A percentile compares a stretch with the other conserved stretches of the same genome.
These are phyloP conservation scores for Rhizophagus sp. DNA, from an alignment of 192 early-diverging fungal genomes.

Conservation along the genomic window DNA sequence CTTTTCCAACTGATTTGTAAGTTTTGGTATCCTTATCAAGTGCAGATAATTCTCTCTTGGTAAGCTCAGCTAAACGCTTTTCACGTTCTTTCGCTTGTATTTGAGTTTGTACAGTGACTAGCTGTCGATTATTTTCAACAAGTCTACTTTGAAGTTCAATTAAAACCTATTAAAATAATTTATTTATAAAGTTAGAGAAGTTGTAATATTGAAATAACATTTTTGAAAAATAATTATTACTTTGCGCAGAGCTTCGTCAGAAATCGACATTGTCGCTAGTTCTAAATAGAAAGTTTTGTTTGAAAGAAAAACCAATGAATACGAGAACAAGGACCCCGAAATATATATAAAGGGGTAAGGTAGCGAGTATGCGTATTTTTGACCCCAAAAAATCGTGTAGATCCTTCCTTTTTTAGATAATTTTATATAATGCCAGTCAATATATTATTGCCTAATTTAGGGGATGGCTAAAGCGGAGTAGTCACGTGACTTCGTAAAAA, in stretches of 20 bases:
- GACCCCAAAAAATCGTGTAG: no score
- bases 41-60: constrained; percentile 63
- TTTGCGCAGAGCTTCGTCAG: neutral
- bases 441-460: no score
- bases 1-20: constrained; percentile 76
- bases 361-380: no score
- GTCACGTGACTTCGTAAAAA: no score
- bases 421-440: no score
- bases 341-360: no score
- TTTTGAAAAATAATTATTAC: neutral
- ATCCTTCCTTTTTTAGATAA: no score
- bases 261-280: neutral
- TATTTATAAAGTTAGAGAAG: no score
- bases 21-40: constrained; percentile 54
- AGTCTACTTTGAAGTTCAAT: constrained; percentile 72
- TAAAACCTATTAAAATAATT: constrained; percentile 42
- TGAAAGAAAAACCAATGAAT: no score
- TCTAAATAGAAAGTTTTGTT: no score
- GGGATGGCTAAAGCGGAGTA: no score
- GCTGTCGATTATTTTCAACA: constrained; percentile 60
- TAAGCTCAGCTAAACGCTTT: constrained; percentile 65
- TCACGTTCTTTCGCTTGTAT: constrained; percentile 66
- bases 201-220: neutral
- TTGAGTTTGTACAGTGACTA: constrained; percentile 60
- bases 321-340: no score